A percentile compares a stretch with the other conserved stretches of the same genome.
Conservation (phyloP, 441 rosid species). For the Arabidopsis lyrata region DNA sequence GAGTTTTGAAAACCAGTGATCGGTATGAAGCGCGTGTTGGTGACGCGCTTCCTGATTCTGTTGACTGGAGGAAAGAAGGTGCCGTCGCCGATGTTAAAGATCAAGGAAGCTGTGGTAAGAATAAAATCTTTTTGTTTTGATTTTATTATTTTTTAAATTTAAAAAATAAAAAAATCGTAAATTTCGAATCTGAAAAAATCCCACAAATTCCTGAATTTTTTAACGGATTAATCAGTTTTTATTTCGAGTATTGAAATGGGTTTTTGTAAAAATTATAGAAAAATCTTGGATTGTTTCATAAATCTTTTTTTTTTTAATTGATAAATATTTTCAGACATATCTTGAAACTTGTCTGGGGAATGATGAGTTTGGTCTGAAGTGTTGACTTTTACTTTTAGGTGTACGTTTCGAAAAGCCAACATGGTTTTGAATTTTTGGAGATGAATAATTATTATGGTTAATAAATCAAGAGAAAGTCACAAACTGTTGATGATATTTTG, state of each 20-base stretch:
- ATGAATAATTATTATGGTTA: neutral
- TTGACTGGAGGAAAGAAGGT: slow-evolving; percentile 94
- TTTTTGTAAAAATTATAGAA: neutral
- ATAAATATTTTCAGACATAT: neutral
- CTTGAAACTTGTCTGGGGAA: slow-evolving; percentile 6
- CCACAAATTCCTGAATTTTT: neutral
- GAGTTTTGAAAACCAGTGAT: slow-evolving; percentile 49
- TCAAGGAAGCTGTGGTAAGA: slow-evolving; percentile 70
- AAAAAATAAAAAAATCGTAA: neutral
- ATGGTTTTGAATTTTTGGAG: neutral
- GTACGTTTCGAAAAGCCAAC: slow-evolving; percentile 3
- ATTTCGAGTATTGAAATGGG: neutral
- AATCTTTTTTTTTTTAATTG: neutral
- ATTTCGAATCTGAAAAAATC: slow-evolving; percentile 15
- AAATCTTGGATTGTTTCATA: neutral
- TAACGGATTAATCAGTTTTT: neutral
- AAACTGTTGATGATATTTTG: neutral
- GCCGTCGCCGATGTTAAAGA: slow-evolving; percentile 85
- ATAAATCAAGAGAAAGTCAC: too few species aligned
- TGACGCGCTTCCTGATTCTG: slow-evolving; percentile 69
- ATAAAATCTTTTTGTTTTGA: neutral
- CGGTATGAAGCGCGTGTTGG: slow-evolving; percentile 67
- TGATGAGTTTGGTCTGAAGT: slow-evolving; percentile 22
- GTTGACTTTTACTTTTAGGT: slow-evolving; percentile 28
- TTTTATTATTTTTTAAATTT: neutral